Percentiles rank a stretch among this genome's conserved stretches.
Evolutionary conservation across 169 alveolate genomes (phyloP).

Genomic region (Babesia bigemina): DNA sequence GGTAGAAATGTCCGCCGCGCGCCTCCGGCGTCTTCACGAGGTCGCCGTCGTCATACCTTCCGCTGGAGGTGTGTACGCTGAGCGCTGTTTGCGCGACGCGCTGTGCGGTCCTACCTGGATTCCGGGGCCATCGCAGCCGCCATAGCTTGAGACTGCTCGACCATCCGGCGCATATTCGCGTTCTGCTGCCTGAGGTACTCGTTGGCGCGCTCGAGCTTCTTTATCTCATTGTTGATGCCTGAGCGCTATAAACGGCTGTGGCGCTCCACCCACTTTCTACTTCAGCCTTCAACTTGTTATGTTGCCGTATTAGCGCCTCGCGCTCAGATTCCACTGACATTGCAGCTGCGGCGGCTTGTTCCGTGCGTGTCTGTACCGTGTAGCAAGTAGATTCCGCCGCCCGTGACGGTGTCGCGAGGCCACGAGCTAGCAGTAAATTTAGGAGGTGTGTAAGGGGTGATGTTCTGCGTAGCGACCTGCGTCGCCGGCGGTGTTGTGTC

Average conservation of each 20-base stretch:
- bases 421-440: too few species aligned
- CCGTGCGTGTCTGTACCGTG: too few species aligned
- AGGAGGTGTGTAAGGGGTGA: too few species aligned
- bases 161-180: constrained; percentile 11
- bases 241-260: not conserved
- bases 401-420: too few species aligned
- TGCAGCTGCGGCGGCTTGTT: too few species aligned
- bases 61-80: not conserved
- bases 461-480: too few species aligned
- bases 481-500: too few species aligned
- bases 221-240: constrained; percentile 32
- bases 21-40: not conserved
- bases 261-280: constrained; percentile 2
- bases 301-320: constrained; percentile 42
- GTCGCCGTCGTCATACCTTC: not conserved
- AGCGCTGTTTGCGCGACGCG: not conserved
- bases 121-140: too few species aligned
- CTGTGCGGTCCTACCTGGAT: not conserved
- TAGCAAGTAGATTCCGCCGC: too few species aligned
- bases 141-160: constrained; percentile 19
- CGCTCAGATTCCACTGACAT: constrained; percentile 29
- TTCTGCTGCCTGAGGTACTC: constrained; percentile 38
- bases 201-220: constrained; percentile 41
- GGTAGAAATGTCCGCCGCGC: too few species aligned
- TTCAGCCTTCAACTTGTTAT: constrained; percentile 22